Evolutionary conservation across 2,329 filamentous ascomycete genomes (phyloP).

Genomic region (Nectriaceae sp.): DNA sequence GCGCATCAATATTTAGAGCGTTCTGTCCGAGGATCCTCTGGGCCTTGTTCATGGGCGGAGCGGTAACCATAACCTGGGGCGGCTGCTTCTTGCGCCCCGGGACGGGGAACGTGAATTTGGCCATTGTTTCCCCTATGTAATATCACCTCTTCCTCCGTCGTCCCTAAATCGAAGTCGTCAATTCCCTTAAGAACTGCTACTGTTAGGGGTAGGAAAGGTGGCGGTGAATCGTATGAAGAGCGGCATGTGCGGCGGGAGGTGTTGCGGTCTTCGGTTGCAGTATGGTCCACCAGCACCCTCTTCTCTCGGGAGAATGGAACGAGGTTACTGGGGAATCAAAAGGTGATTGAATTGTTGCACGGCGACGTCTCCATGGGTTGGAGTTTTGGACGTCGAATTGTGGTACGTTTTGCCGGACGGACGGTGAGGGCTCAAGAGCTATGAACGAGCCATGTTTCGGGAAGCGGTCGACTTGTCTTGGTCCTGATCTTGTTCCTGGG

Average conservation of each 20-base stretch:
- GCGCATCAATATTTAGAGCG: constrained; percentile 27
- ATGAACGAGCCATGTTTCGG: constrained; percentile 9
- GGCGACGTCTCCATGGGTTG: background rate
- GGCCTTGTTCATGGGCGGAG: constrained; percentile 27
- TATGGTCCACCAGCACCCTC: background rate
- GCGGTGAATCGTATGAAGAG: constrained; percentile 13
- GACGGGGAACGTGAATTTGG: constrained; percentile 30
- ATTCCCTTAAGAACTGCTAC: constrained; percentile 21
- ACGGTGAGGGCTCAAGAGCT: constrained; percentile 1
- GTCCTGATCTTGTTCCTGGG: background rate
- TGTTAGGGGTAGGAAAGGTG: constrained; percentile 17
- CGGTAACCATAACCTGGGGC: constrained; percentile 28
- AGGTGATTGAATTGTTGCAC: background rate
- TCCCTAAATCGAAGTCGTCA: constrained; percentile 13
- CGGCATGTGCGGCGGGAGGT: constrained; percentile 26
- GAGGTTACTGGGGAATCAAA: background rate
- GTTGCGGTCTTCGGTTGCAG: background rate
- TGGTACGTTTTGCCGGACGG: background rate
- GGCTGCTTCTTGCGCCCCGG: constrained; percentile 31
- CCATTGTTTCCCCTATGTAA: constrained; percentile 21
- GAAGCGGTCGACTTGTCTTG: constrained; percentile 1
- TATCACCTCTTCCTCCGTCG: constrained; percentile 4
- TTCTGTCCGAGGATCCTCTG: constrained; percentile 29
- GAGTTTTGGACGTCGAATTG: background rate
- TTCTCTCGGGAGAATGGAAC: constrained; percentile 1